phyloP scores from a whole-genome alignment of 768 basidiomycete species.

The Trametes gibbosa region DNA sequence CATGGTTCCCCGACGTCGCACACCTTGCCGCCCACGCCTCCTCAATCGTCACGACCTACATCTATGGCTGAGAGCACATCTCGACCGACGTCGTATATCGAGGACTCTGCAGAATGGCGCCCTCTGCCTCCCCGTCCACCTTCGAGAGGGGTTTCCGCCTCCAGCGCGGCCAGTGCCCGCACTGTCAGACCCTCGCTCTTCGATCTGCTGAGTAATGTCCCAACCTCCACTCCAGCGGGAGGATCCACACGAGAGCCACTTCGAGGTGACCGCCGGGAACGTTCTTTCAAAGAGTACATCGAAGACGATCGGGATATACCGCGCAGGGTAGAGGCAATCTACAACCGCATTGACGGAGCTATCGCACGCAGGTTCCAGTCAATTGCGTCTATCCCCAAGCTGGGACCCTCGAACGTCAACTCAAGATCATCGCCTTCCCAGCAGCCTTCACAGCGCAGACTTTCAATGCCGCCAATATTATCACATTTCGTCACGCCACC shows the following conservation, averaged over 20 bases:
- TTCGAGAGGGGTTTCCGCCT: neutral
- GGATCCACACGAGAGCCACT: neutral
- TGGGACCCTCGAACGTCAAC: too few species aligned
- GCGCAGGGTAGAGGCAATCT: too few species aligned
- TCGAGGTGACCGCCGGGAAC: neutral
- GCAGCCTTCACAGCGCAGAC: neutral
- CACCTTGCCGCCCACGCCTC: slow-evolving; percentile 12
- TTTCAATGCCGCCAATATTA: neutral
- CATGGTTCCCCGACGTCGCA: slow-evolving; percentile 13
- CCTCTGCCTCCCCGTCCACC: slow-evolving; percentile 17
- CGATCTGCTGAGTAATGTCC: slow-evolving; percentile 13
- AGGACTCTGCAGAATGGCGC: neutral
- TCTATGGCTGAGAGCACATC: slow-evolving; percentile 14
- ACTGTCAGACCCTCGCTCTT: slow-evolving; percentile 22
- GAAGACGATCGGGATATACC: too few species aligned
- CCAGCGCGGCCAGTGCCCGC: slow-evolving; percentile 7
- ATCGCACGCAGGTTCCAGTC: too few species aligned
- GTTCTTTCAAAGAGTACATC: neutral
- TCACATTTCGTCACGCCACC: slow-evolving; percentile 15
- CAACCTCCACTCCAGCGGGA: neutral
- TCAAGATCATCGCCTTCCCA: neutral
- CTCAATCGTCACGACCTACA: slow-evolving; percentile 10
- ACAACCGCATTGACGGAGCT: too few species aligned
- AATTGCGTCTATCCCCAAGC: too few species aligned
- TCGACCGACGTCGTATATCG: slow-evolving; percentile 5